phyloP scores from a whole-genome alignment of 1,139 yeast species.

The Nakaseomyces sp. region DNA sequence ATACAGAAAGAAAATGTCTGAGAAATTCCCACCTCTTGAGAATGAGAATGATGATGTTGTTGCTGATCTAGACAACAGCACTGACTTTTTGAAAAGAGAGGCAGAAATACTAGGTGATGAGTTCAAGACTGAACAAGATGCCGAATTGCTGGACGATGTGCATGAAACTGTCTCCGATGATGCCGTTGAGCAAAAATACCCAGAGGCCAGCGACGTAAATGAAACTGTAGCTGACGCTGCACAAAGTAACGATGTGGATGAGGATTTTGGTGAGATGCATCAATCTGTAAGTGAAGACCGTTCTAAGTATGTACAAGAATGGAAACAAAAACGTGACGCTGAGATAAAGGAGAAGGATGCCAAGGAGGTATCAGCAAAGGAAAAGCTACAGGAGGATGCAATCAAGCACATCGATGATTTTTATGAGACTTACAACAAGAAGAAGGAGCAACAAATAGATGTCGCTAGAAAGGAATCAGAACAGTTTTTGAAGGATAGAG shows the following conservation, averaged over 20 bases:
- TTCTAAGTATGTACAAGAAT: slow-evolving; percentile 55
- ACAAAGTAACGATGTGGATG: slow-evolving; percentile 27
- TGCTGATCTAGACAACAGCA: slow-evolving; percentile 29
- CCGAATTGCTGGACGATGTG: slow-evolving; percentile 35
- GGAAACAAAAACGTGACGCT: slow-evolving; percentile 77
- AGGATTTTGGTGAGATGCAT: slow-evolving; percentile 28
- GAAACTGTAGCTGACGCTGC: slow-evolving; percentile 15
- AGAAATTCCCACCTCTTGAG: slow-evolving; percentile 79
- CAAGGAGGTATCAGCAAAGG: slow-evolving; percentile 55
- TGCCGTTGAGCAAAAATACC: slow-evolving; percentile 59
- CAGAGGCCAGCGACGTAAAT: slow-evolving; percentile 33
- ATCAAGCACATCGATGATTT: slow-evolving; percentile 83
- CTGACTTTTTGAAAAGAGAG: slow-evolving; percentile 78
- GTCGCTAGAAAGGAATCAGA: slow-evolving; percentile 62
- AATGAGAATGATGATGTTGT: slow-evolving; percentile 35
- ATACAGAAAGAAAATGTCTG: slow-evolving; percentile 52
- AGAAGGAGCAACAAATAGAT: slow-evolving; percentile 65
- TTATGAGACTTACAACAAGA: slow-evolving; percentile 83
- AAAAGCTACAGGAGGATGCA: slow-evolving; percentile 70
- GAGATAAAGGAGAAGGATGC: slow-evolving; percentile 81
- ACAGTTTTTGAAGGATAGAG: slow-evolving; percentile 66
- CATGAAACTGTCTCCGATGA: slow-evolving; percentile 38
- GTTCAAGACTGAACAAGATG: slow-evolving; percentile 62
- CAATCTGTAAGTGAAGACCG: slow-evolving; percentile 33
- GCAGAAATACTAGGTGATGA: slow-evolving; percentile 73